These are phyloP conservation scores for Acanthamoeba healyi DNA, from an alignment of 208 protist species.

Conservation along the genomic window DNA sequence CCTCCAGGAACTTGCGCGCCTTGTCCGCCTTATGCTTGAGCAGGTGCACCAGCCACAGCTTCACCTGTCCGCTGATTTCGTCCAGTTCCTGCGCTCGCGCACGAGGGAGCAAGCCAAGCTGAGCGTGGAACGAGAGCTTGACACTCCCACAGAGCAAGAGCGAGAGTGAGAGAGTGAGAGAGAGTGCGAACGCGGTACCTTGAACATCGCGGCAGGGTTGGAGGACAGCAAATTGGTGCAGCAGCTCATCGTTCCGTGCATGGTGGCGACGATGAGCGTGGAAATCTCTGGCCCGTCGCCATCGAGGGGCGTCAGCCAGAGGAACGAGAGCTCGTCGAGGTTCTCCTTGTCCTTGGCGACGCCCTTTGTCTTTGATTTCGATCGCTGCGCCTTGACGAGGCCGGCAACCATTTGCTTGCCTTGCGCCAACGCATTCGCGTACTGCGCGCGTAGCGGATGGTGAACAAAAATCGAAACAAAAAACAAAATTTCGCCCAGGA, in stretches of 20 bases:
- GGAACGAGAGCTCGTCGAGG: not conserved
- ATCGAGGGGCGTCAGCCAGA: not conserved
- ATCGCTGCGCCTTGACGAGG: not conserved
- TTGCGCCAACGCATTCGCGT: not conserved
- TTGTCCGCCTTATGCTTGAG: conserved; percentile 32
- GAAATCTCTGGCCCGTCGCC: not conserved
- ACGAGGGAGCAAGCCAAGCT: no score
- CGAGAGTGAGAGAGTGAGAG: not conserved
- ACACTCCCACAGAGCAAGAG: no score
- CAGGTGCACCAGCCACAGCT: conserved; percentile 14
- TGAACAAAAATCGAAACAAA: not conserved
- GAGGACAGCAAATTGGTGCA: conserved; percentile 52
- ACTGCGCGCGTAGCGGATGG: not conserved
- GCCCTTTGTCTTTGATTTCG: not conserved
- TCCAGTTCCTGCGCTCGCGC: conserved; percentile 59
- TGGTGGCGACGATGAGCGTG: conserved; percentile 26
- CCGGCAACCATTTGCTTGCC: conserved; percentile 20
- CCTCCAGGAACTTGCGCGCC: conserved; percentile 40
- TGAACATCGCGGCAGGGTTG: not conserved
- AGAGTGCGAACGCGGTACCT: not conserved
- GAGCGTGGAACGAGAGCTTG: no score
- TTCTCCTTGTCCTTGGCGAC: not conserved
- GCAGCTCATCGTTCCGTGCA: conserved; percentile 33
- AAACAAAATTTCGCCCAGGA: not conserved
- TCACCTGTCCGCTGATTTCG: conserved; percentile 11